Evolutionary conservation across 2,329 filamentous ascomycete genomes (phyloP).

Genomic region (Sporothrix humicola): DNA sequence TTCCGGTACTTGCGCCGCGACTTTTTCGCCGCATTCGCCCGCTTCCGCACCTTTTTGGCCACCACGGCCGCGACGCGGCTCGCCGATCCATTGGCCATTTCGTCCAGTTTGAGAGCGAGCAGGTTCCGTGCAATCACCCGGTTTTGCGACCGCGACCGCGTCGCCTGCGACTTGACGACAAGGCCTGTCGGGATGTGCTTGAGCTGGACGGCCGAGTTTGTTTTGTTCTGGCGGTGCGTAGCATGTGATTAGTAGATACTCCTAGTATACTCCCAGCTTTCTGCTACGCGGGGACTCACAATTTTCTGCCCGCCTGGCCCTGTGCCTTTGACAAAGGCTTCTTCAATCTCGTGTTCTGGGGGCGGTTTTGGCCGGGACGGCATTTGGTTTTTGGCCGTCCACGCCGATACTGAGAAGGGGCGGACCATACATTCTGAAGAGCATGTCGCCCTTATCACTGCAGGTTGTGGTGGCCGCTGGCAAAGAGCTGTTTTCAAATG

Average conservation of each 20-base stretch:
- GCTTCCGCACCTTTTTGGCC: slow-evolving; percentile 68
- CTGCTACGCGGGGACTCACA: slow-evolving; percentile 52
- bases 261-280: too few species aligned
- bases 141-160: slow-evolving; percentile 85
- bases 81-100: slow-evolving; percentile 71
- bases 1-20: slow-evolving; percentile 76
- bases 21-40: slow-evolving; percentile 82
- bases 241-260: too few species aligned
- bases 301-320: slow-evolving; percentile 97
- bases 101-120: slow-evolving; percentile 76
- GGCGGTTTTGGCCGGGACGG: slow-evolving; percentile 77
- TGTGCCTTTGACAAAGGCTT: slow-evolving; percentile 86
- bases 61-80: slow-evolving; percentile 68
- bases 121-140: slow-evolving; percentile 80
- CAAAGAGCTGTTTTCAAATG: background rate
- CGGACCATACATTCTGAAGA: background rate
- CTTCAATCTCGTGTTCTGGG: slow-evolving; percentile 78
- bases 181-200: slow-evolving; percentile 89
- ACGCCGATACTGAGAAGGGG: background rate
- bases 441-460: background rate
- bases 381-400: slow-evolving; percentile 49
- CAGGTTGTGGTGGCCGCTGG: background rate
- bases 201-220: slow-evolving; percentile 89
- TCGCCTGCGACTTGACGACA: slow-evolving; percentile 92
- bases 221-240: slow-evolving; percentile 76